These are phyloP conservation scores for Hypoxylon sp. DNA, from an alignment of 2,329 filamentous ascomycete genomes.

Conservation along the genomic window DNA sequence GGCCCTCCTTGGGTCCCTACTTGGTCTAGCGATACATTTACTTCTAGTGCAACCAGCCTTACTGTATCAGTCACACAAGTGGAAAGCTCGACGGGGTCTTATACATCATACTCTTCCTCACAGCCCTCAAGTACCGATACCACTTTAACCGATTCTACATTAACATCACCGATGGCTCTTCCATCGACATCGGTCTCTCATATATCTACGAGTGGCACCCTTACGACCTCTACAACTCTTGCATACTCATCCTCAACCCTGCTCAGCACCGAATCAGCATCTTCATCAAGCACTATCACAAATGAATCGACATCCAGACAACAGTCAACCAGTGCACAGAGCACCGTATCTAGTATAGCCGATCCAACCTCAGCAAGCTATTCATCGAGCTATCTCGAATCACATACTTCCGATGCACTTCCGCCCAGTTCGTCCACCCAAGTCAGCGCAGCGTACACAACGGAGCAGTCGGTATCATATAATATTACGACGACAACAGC, in stretches of 20 bases:
- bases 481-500: neutral
- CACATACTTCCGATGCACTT: neutral
- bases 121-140: neutral
- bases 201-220: neutral
- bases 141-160: neutral
- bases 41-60: neutral
- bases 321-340: neutral
- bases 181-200: neutral
- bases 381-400: slow-evolving; percentile 2
- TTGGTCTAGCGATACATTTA: neutral
- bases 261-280: neutral
- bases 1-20: neutral
- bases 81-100: neutral
- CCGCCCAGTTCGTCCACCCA: neutral
- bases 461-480: neutral
- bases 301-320: neutral
- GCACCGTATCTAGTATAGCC: neutral
- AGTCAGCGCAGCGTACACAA: neutral
- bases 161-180: neutral
- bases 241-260: slow-evolving; percentile 4
- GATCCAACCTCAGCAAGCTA: neutral
- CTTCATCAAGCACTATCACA: slow-evolving; percentile 1
- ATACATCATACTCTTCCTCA: slow-evolving; percentile 4
- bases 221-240: slow-evolving; percentile 1
- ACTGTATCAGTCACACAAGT: neutral